Evolutionary conservation across 2,329 filamentous ascomycete genomes (phyloP).

Genomic region (Madurella mycetomatis): DNA sequence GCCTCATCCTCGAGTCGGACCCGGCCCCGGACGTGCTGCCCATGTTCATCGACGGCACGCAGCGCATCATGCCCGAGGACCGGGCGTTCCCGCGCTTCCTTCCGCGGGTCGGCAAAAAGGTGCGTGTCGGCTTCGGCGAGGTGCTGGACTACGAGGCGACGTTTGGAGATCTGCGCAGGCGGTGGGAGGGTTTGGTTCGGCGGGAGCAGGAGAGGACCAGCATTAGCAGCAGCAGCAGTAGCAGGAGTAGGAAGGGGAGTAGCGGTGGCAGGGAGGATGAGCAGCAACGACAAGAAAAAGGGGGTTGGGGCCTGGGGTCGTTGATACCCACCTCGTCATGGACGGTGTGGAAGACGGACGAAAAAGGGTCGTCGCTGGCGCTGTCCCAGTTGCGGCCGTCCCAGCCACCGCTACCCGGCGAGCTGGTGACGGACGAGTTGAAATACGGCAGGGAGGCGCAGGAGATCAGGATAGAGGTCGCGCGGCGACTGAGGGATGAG

Average conservation of each 20-base stretch:
- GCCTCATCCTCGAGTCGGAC: constrained; percentile 84
- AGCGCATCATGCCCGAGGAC: constrained; percentile 82
- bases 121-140: constrained; percentile 76
- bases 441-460: constrained; percentile 71
- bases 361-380: no score
- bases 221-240: neutral
- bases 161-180: constrained; percentile 71
- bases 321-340: no score
- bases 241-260: neutral
- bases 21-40: constrained; percentile 85
- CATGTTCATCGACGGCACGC: constrained; percentile 89
- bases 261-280: neutral
- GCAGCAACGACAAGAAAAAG: no score
- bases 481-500: constrained; percentile 70
- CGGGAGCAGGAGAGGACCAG: constrained; percentile 32
- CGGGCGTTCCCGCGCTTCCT: constrained; percentile 74
- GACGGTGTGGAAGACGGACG: no score
- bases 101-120: constrained; percentile 66
- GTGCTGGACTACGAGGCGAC: constrained; percentile 65
- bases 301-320: no score
- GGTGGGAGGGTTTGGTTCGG: constrained; percentile 66
- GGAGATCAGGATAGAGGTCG: constrained; percentile 73
- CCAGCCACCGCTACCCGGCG: neutral
- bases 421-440: constrained; percentile 56
- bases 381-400: no score